Evolutionary conservation across 129 eudicot genomes (phyloP), one percentile per base, ranked within the genome.

Genomic region (Apium graveolens): DNA sequence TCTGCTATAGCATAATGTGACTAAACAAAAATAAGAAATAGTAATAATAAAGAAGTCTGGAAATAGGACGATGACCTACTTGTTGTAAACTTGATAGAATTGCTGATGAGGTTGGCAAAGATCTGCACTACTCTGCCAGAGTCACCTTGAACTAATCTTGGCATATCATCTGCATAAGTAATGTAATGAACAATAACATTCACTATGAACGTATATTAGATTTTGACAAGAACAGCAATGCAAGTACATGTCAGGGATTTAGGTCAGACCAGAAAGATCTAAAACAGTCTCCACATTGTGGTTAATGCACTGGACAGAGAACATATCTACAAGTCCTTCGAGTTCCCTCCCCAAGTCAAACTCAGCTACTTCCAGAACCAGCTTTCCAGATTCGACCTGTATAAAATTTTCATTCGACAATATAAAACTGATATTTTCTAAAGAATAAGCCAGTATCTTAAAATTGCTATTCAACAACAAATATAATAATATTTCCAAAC

Each of bases 261-360:
- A 24, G 65, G 29, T 55, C 12, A 45, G 87, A 90, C 98, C 98
- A 70, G 96, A 86, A 80, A 95, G 94, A 87, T 95, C 97, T 83
- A 95, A 86, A 82, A 95, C 83, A 73, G 89, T 92, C 80, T 95
- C 98, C 49, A 95, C 96, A 48, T 95, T 86, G 78, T 92, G 97
- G 76, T 95, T 90, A 73, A 91, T 90, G 85, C 97, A 88, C 84
- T 91, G 97, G 71, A 95, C 97, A 48, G 97, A 95, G 81, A 91
- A 92, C 97, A 95, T 92, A 82, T 95, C 98, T 11, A 91, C 81
- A 78, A 95, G 96, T 71, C 98, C 98, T 87, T 95, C 98, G 81
- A 95, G 98, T 81, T 95, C 98, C 83, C 90, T 79, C 73, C 96
- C 96, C 83, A 95, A 86, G 82, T 95, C 88, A 62, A 91, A 95